Evolutionary conservation across 164 flowering plant genomes (phyloP).

Genomic region (Magnolia kwangsiensis): DNA sequence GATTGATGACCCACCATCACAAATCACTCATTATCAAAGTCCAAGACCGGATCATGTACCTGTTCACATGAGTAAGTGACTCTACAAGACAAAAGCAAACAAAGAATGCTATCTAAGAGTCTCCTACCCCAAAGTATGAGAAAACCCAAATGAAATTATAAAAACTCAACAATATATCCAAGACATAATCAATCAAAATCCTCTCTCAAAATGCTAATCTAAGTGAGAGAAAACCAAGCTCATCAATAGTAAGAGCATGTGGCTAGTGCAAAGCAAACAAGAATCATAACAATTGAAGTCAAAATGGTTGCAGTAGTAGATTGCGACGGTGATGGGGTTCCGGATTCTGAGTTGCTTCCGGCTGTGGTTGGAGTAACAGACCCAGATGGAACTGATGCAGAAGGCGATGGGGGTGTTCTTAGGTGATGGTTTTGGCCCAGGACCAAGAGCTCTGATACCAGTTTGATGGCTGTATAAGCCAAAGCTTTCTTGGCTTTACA

Average conservation of each 20-base stretch:
- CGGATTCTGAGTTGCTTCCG: not conserved
- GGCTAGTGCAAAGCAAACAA: not conserved
- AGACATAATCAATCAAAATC: not conserved
- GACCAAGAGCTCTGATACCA: no score
- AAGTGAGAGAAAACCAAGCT: not conserved
- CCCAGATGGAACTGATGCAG: not conserved
- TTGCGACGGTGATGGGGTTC: slow-evolving; percentile 3
- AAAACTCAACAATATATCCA: not conserved
- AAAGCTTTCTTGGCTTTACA: no score
- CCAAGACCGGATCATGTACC: no score
- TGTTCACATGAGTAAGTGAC: not conserved
- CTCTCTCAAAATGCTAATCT: slow-evolving; percentile 2
- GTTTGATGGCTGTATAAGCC: no score
- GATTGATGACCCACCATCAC: no score
- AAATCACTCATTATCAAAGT: no score
- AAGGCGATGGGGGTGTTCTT: not conserved
- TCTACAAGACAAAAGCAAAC: not conserved
- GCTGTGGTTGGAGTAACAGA: not conserved
- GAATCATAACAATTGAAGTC: not conserved
- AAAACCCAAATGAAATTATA: not conserved
- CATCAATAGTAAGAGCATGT: not conserved
- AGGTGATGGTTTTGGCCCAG: not conserved
- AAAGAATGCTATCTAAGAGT: not conserved
- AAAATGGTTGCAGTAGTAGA: not conserved
- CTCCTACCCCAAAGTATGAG: not conserved